Base-by-base conservation (phyloP, 2,329 filamentous ascomycete species). In the Cercospora sojina region DNA sequence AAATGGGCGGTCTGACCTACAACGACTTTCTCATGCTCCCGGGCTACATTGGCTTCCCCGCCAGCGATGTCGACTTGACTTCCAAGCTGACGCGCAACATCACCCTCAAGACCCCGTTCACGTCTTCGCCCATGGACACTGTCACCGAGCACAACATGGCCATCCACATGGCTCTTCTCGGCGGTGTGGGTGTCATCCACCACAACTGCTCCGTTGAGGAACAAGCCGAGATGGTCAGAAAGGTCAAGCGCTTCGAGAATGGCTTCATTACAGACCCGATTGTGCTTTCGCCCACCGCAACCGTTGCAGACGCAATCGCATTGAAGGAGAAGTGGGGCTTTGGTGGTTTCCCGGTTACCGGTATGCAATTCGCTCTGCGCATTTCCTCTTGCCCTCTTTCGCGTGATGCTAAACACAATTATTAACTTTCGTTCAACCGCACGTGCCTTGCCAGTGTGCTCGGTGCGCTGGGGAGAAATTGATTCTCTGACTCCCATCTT, bases 391-490 rank as follows among this genome's bases (percentile, higher is more conserved):
- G 43, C 67, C 63, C 65, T 67, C 27, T 53, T 64, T 82, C 82
- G 74, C 81, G 84, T 93, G 91, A 97, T 97, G 95, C 87, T 79
- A 80, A 84, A 85, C 82, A 61, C 84, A 85, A 86, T 80, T 80
- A 87, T 91, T 97, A 98, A 98, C 95, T 99, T 99, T 99, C 95
- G 95, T 99, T 99, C 95, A 94, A 94, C 95, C 92, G 92, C 86
- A 96, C 90, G 87, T 90, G 91, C 83, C 73, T 72, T 65, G 75
- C 74, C 73, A 76, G 72, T 72, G 71, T 75, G 72, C 73, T 70
- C 67, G 62, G 71, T 66, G 74, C 70, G 60, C 68, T 76, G 77
- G 77, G 76, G 77, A 79, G 70, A 76, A 70, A 71, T 60, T 41
- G 57, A 70, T 60, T 57, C 41, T 76, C 75, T 77, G 75, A 77